Base-by-base conservation (phyloP, 768 basidiomycete genomes). In the Xerocomellus intermedius region DNA sequence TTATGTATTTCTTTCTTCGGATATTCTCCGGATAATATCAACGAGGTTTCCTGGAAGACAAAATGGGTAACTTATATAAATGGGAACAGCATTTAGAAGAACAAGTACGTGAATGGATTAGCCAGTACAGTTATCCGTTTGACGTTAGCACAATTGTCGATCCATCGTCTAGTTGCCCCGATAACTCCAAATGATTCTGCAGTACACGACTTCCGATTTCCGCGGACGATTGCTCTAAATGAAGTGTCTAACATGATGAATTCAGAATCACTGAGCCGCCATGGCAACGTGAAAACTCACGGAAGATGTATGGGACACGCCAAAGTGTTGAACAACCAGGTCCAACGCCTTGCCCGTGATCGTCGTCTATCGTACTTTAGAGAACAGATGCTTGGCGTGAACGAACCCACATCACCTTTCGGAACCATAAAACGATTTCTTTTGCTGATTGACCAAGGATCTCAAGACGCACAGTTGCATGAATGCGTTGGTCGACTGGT, bases 271-370 rank as follows among this genome's bases (percentile, higher is more conserved):
- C 17, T 14, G 13, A 38, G 38, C 12, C 5, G 4, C 33, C 12
- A 14, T n/a, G 5, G 5, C 5, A 45, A 19, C 7, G 6, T 21
- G 22, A 14, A 56, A 36, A 54, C 69, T 41, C 13, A 71, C 64
- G 6, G 52, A 49, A 47, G 42, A 21, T 33, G 30, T 36, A 32
- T 36, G 51, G 21, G 58, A 58, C 49, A 58, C 16, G 12, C 47
- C 57, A 39, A 72, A 60, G 32, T 62, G 57, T 12, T 57, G 57
- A 17, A 73, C 72, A 42, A 82, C 66, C 38, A 83, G 63, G 62
- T 91, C 89, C 39, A 90, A 70, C 10, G 80, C 87, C 61, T 74
- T 82, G 1, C 89, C 89, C 10, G 81, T 75, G 12, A 78, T 67
- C 14, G 82, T 66, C 8, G 75, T 74, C 87, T 90, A 57, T 33